These are phyloP conservation scores for Penicillium sp. DNA, from an alignment of 2,329 filamentous ascomycete species.

Conservation along the genomic window DNA sequence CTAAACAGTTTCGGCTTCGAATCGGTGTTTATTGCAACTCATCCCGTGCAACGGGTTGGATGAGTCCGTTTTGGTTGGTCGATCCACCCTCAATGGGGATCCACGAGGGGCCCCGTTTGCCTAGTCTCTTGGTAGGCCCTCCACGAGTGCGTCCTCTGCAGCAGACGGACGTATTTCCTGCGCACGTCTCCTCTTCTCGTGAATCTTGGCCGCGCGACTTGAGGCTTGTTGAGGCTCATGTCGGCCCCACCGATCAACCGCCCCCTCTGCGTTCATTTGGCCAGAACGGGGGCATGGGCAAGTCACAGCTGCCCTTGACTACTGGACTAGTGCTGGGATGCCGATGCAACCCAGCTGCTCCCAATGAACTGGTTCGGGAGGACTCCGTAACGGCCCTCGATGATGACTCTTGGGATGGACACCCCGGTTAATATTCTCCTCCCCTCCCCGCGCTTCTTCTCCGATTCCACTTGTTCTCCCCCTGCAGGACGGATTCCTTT, in stretches of 20 bases:
- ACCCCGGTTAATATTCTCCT: not conserved
- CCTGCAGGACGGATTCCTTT: not conserved
- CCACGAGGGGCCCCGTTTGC: not conserved
- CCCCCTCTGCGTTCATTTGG: slow-evolving; percentile 1
- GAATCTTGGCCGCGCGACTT: not conserved
- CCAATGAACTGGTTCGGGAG: slow-evolving; percentile 8
- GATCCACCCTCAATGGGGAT: not conserved
- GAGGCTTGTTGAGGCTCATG: slow-evolving; percentile 23
- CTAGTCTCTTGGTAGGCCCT: not conserved
- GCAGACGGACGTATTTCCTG: slow-evolving; percentile 3
- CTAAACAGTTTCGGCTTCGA: not conserved
- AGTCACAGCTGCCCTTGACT: not conserved
- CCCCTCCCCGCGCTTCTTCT: not conserved
- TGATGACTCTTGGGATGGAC: slow-evolving; percentile 17
- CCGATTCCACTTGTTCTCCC: not conserved
- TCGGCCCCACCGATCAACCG: slow-evolving; percentile 20
- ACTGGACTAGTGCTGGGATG: not conserved
- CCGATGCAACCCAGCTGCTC: slow-evolving; percentile 13
- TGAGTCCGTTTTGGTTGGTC: not conserved
- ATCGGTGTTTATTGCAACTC: not conserved
- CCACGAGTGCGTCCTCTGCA: not conserved
- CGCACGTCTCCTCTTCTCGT: not conserved
- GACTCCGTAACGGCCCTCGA: not conserved
- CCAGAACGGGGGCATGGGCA: slow-evolving; percentile 3
- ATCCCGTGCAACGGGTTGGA: not conserved